Evolutionary conservation across 129 eudicot genomes (phyloP).

Genomic region (Oenanthe sinensis): DNA sequence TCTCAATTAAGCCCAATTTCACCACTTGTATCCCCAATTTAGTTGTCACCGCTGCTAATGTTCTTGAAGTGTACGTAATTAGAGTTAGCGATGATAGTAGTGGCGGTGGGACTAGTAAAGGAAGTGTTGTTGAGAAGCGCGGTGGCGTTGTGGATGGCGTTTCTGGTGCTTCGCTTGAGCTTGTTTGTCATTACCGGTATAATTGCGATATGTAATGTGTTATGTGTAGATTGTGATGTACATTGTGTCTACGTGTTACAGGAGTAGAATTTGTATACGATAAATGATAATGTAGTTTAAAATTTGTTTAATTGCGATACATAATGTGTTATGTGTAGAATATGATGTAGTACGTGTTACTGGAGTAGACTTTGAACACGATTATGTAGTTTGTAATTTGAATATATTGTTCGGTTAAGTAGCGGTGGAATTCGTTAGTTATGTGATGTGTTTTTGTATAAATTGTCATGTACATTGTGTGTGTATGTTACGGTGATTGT

Average conservation of each 20-base stretch:
- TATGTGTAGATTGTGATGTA: no score
- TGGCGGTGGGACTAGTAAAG: constrained; percentile 16
- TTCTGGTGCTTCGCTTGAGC: constrained; percentile 74
- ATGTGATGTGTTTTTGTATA: background rate
- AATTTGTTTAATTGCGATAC: no score
- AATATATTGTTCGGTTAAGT: background rate
- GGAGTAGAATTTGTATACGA: background rate
- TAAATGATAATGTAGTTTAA: background rate
- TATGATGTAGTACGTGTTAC: no score
- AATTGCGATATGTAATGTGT: background rate
- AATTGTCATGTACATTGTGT: background rate
- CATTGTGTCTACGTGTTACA: no score
- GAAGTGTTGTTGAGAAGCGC: constrained; percentile 41
- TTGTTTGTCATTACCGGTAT: constrained; percentile 17
- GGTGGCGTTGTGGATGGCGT: constrained; percentile 78
- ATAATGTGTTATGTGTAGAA: no score
- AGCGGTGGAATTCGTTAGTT: no score
- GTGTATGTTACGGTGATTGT: background rate
- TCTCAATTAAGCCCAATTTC: constrained; percentile 24
- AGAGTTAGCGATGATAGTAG: constrained; percentile 50
- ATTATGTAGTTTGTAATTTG: background rate
- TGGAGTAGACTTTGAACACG: background rate
- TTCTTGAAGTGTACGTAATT: constrained; percentile 57
- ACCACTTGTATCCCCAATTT: constrained; percentile 73
- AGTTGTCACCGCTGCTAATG: constrained; percentile 60